Conservation (phyloP, 2,329 filamentous ascomycete species). For the Rhynchosporium graminicola region DNA sequence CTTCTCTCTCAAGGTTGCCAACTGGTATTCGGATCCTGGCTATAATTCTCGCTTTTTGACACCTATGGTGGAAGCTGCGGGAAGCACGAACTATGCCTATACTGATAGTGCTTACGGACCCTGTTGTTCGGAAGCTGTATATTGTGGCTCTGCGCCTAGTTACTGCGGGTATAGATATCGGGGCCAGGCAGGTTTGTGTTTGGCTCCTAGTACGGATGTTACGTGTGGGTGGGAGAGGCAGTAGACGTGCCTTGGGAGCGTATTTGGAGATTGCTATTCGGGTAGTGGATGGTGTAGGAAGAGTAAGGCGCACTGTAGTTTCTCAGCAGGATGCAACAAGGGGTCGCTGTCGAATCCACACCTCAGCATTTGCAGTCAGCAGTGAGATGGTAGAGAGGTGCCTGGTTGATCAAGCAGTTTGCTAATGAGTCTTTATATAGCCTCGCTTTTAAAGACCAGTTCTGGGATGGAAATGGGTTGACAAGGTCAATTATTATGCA, state of each 20-base stretch:
- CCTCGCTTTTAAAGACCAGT: no score
- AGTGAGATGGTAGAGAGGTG: constrained; percentile 2
- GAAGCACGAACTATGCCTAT: constrained; percentile 16
- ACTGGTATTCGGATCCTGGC: constrained; percentile 12
- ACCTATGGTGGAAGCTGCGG: constrained; percentile 19
- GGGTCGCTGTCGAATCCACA: constrained; percentile 12
- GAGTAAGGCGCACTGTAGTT: constrained; percentile 17
- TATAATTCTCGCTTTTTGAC: constrained; percentile 11
- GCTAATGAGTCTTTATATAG: no score
- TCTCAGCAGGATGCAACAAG: constrained; percentile 12
- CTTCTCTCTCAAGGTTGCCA: constrained; percentile 18
- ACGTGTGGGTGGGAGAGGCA: constrained; percentile 19
- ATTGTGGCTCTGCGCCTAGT: constrained; percentile 11
- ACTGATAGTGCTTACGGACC: constrained; percentile 14
- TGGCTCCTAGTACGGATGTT: constrained; percentile 19
- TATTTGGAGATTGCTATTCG: constrained; percentile 20
- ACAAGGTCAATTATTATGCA: no score
- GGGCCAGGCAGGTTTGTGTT: constrained; percentile 13
- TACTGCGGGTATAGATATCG: constrained; percentile 21
- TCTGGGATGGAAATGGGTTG: no score
- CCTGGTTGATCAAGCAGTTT: no score
- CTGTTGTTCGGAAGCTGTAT: constrained; percentile 21
- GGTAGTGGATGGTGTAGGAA: constrained; percentile 19
- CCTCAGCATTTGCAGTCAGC: constrained; percentile 14
- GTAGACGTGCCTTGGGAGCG: constrained; percentile 19